Base-by-base conservation (phyloP, 169 alveolate species). In the Plasmodium gaboni region DNA sequence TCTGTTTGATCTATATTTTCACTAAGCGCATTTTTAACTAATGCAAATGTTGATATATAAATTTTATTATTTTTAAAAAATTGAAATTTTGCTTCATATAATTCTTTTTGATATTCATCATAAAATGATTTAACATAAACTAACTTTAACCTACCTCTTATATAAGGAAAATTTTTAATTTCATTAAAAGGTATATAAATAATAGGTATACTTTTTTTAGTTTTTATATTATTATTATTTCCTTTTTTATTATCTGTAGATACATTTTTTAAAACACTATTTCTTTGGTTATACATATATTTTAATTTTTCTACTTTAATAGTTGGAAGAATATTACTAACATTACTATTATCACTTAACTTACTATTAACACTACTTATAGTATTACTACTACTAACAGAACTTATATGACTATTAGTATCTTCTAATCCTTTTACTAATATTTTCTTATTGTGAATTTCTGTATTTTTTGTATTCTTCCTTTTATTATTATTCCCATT, bases 41-140 rank as follows among this genome's bases (percentile, higher is more conserved):
- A 38, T 17, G 89, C 89, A 76, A 76, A 76, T 15, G 89, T 76
- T 42, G 89, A 48, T 48, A 76, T 74, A 64, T 76, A 76, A 76
- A 76, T 63, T 38, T 64, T 57, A 15, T 64, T 76, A 68, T 76
- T 57, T 22, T 64, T 42, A 57, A 17, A 76, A 65, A 76, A 76
- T 42, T 76, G 89, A 24, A 76, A 76, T 68, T 76, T 76, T n/a
- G 64, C 89, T 68, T 76, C 89, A 64, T 76, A 76, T 50, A 76
- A 64, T 57, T 76, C 89, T 57, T 76, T 76, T 13, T 24, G 57
- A 51, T 64, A 24, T 38, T 65, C 69, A 63, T 76, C 76, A 53
- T 76, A 76, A 68, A 76, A 76, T 0, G 89, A 76, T 48, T 28
- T 76, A 53, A 76, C 70, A 42, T 76, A 76, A 26, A 76, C 67